A percentile compares a stretch with the other conserved stretches of the same genome.
phyloP scores from a whole-genome alignment of 2,329 filamentous ascomycete species.

The Parastagonospora nodorum region DNA sequence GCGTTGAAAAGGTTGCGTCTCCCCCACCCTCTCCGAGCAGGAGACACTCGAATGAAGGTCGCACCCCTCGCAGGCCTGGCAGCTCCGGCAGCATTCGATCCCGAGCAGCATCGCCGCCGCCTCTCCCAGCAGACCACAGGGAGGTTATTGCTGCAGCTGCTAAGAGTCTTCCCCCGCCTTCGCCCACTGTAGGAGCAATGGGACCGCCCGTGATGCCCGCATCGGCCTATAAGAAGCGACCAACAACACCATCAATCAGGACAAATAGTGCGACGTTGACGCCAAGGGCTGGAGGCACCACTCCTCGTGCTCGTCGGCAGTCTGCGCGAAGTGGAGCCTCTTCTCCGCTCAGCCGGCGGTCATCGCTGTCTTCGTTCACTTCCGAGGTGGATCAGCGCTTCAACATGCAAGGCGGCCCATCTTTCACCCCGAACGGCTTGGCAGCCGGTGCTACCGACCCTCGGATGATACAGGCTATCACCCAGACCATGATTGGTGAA shows the following conservation, averaged over 20 bases:
- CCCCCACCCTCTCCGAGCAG: conserved; percentile 44
- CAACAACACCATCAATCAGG: conserved; percentile 49
- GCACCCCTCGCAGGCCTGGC: conserved; percentile 62
- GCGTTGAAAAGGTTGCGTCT: conserved; percentile 36
- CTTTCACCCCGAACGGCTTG: conserved; percentile 62
- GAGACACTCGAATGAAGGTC: conserved; percentile 35
- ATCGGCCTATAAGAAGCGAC: conserved; percentile 65
- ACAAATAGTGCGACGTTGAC: conserved; percentile 51
- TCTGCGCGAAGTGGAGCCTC: conserved; percentile 52
- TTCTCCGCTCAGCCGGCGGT: conserved; percentile 67
- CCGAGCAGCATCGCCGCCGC: conserved; percentile 63
- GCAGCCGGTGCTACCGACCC: conserved; percentile 77
- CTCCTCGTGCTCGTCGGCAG: conserved; percentile 55
- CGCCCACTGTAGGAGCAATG: conserved; percentile 62
- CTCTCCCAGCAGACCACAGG: conserved; percentile 80
- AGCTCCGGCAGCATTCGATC: conserved; percentile 72
- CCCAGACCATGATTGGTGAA: conserved; percentile 99
- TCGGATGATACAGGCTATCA: conserved; percentile 98
- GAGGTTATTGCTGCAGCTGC: conserved; percentile 81
- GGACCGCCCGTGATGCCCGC: conserved; percentile 83
- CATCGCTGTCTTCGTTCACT: conserved; percentile 92
- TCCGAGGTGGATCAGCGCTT: conserved; percentile 93
- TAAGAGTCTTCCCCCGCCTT: conserved; percentile 53
- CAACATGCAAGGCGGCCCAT: conserved; percentile 63
- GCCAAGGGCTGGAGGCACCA: conserved; percentile 58